Conservation (phyloP, 2,329 filamentous ascomycete species). For the Fusarium udum region DNA sequence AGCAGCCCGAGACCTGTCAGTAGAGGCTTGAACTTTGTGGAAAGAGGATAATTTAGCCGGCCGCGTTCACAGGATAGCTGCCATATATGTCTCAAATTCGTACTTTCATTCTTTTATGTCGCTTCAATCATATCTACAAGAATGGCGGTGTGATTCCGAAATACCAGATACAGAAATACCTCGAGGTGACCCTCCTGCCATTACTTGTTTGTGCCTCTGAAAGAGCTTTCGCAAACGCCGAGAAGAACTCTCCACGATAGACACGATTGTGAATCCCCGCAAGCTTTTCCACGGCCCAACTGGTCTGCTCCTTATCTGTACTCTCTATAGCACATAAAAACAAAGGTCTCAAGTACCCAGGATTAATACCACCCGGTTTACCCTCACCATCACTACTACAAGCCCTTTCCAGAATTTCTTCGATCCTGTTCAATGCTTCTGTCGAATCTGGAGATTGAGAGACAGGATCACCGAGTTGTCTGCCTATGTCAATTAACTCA, state of each 20-base stretch:
- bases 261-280: not conserved
- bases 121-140: not conserved
- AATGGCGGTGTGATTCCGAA: not conserved
- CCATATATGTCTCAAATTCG: not conserved
- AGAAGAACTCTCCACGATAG: not conserved
- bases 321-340: not conserved
- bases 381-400: fast-evolving
- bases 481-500: not conserved
- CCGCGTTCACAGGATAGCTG: not conserved
- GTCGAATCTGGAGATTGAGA: not conserved
- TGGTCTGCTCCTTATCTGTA: not conserved
- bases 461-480: not conserved
- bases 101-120: not conserved
- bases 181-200: not conserved
- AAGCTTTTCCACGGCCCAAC: not conserved
- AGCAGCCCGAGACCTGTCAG: not conserved
- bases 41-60: fast-evolving
- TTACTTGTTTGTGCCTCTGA: not conserved
- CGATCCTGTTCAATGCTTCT: not conserved
- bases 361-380: fast-evolving
- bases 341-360: not conserved
- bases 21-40: not conserved
- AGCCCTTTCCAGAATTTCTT: not conserved
- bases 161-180: slow-evolving; percentile 6
- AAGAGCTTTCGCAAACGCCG: not conserved